Evolutionary conservation across 805 yeast species (phyloP).

Genomic region (Candida sonorensis): DNA sequence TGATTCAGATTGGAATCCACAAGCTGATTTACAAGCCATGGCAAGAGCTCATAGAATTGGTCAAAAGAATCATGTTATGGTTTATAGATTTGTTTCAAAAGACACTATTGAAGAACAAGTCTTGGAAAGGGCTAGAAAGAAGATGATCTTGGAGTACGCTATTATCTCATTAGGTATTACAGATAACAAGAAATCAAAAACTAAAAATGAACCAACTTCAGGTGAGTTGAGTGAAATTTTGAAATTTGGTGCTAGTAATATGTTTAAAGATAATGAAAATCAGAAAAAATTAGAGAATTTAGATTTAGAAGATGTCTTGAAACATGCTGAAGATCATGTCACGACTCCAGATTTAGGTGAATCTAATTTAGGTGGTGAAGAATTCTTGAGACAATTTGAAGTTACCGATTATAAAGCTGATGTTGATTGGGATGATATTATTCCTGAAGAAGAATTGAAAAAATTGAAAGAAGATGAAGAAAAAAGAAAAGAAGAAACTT

Average conservation of each 20-base stretch:
- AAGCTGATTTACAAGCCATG: conserved; percentile 98
- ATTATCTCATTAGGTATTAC: conserved; percentile 94
- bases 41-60: conserved; percentile 99
- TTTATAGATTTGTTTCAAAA: conserved; percentile 93
- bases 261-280: conserved; percentile 91
- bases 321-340: conserved; percentile 95
- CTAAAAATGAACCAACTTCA: conserved; percentile 67
- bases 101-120: conserved; percentile 98
- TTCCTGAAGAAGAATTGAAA: conserved; percentile 87
- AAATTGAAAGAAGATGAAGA: conserved; percentile 89
- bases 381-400: conserved; percentile 92
- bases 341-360: conserved; percentile 97
- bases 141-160: conserved; percentile 98
- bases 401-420: conserved; percentile 98
- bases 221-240: conserved; percentile 87
- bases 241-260: conserved; percentile 97
- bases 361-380: conserved; percentile 97
- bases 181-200: conserved; percentile 50
- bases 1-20: conserved; percentile 99
- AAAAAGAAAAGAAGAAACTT: conserved; percentile 78
- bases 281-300: conserved; percentile 93
- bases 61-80: conserved; percentile 97
- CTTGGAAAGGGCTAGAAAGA: conserved; percentile 91
- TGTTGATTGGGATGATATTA: conserved; percentile 98
- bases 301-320: conserved; percentile 91